phyloP scores from a whole-genome alignment of 225 moss, liverwort and hornwort genomes.

The Ulota crispa region DNA sequence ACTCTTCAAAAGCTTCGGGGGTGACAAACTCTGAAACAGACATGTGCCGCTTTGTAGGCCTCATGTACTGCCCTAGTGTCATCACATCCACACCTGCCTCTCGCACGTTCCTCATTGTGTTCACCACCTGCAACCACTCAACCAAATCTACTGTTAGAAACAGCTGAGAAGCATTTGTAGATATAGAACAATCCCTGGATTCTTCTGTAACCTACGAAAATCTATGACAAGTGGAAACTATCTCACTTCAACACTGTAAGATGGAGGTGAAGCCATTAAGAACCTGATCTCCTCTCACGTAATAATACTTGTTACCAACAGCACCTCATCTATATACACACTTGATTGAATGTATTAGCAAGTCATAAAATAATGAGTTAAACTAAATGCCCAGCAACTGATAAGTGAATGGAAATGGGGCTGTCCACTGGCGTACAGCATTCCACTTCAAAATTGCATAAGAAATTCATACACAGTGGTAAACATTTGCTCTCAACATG shows the following conservation, averaged over 20 bases:
- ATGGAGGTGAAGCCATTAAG: neutral
- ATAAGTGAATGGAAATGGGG: neutral
- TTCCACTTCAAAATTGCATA: neutral
- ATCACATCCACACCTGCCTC: conserved; percentile 95
- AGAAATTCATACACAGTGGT: neutral
- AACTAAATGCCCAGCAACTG: neutral
- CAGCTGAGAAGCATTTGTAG: neutral
- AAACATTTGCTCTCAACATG: neutral
- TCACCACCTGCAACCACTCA: conserved; percentile 59
- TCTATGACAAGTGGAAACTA: neutral
- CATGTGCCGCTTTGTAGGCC: conserved; percentile 97
- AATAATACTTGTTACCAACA: neutral
- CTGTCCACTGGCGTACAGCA: neutral
- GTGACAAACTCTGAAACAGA: conserved; percentile 96
- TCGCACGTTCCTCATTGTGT: conserved; percentile 81
- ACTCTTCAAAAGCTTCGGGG: conserved; percentile 91
- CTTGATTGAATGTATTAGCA: neutral
- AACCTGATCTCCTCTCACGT: neutral
- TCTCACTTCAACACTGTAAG: neutral
- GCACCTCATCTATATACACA: neutral
- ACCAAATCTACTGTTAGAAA: neutral
- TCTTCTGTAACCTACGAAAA: neutral
- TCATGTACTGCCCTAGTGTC: conserved; percentile 98
- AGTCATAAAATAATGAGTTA: neutral
- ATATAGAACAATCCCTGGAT: neutral